Evolutionary conservation across 495 filamentous ascomycete species (phyloP), one percentile per base, ranked within the genome.

Genomic region (Talaromyces thailandensis): DNA sequence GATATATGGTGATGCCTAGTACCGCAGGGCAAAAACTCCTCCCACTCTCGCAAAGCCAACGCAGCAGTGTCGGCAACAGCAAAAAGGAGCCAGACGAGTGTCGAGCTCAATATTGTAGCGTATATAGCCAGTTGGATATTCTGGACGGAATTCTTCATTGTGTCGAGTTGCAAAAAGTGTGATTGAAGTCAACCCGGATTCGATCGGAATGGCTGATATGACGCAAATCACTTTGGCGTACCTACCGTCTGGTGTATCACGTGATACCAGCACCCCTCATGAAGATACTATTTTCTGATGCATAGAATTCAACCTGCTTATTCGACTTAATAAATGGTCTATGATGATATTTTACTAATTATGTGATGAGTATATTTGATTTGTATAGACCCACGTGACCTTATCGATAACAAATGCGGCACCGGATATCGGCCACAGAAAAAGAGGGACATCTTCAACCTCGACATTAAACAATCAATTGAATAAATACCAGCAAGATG

Each of bases 401-500:
- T 63, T 63, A 63, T 63, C 62, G 62, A 63, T 63, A 63, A 63
- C 37, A 43, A 40, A 37, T 48, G 56, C 58, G 35, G 58, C 58
- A 48, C 40, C 35, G 58, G 56, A 55, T 55, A 58, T 35, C 28
- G 18, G 61, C 23, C 52, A 63, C 32, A 53, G 26, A 58, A 63
- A 60, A 63, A 21, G 55, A 55, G 40, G 48, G 58, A 35, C 18
- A 61, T 24, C 29, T 25, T 40, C n/a, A n/a, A 18, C 16, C 48
- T 63, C 40, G 61, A 57, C 51, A 40, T 65, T 18, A 11, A 52
- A 55, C 45, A 60, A 53, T 61, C n/a, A 21, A 50, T 45, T 50
- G 57, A n/a, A 64, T 66, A 62, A 45, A 57, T 23, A 60, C 21
- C 32, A 59, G 16, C 66, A 79, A 64, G 56, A 80, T 88, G 85